Percentiles rank a stretch among this genome's conserved stretches.
phyloP scores from a whole-genome alignment of 805 yeast genomes.

The Ogataea methylovora region DNA sequence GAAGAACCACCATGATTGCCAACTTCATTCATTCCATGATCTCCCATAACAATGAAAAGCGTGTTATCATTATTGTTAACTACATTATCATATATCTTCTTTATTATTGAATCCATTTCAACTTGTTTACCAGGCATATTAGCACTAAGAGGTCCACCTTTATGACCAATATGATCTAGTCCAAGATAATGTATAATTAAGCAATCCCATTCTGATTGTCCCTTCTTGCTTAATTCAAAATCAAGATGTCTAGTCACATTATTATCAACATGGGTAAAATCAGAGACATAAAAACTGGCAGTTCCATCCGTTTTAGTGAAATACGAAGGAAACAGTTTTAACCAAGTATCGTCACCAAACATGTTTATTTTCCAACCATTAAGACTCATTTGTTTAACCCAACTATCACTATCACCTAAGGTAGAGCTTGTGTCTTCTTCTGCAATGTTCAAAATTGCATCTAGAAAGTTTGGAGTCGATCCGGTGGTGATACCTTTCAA shows the following conservation, averaged over 20 bases:
- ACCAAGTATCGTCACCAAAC: slow-evolving; percentile 98
- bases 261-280: slow-evolving; percentile 86
- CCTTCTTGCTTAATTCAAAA: slow-evolving; percentile 37
- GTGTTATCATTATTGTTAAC: slow-evolving; percentile 34
- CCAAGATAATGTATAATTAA: slow-evolving; percentile 88
- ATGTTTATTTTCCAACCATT: slow-evolving; percentile 52
- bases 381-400: slow-evolving; percentile 63
- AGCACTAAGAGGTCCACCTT: slow-evolving; percentile 80
- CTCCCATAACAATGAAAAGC: slow-evolving; percentile 74
- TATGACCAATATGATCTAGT: slow-evolving; percentile 95
- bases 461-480: slow-evolving; percentile 87
- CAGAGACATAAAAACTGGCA: slow-evolving; percentile 88
- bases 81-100: slow-evolving; percentile 35
- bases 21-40: slow-evolving; percentile 93
- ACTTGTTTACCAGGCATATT: slow-evolving; percentile 76
- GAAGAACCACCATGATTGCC: slow-evolving; percentile 98
- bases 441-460: slow-evolving; percentile 89
- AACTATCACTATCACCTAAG: slow-evolving; percentile 71
- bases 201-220: slow-evolving; percentile 62
- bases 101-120: slow-evolving; percentile 76
- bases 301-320: slow-evolving; percentile 78
- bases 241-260: slow-evolving; percentile 88
- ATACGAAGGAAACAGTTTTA: slow-evolving; percentile 71
- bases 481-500: slow-evolving; percentile 93
- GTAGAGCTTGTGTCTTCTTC: slow-evolving; percentile 75